A percentile compares a stretch with the other conserved stretches of the same genome.
These are phyloP conservation scores for Trichoderma parareesei DNA, from an alignment of 495 filamentous ascomycete species.

Conservation along the genomic window DNA sequence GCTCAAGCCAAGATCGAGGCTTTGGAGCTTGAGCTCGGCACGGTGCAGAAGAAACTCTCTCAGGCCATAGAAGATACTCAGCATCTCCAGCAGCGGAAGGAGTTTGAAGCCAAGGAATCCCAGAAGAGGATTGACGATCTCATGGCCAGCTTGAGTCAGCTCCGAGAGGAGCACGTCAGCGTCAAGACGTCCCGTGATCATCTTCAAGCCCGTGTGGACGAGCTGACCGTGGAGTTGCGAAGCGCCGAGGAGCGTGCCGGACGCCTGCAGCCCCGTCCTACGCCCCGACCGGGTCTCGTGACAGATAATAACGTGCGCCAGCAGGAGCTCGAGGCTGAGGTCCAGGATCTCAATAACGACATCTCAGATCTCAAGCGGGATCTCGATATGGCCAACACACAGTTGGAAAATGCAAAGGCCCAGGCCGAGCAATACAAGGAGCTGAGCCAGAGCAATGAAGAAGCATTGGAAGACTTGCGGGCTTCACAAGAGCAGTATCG, in stretches of 20 bases:
- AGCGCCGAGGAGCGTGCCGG: conserved; percentile 79
- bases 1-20: conserved; percentile 68
- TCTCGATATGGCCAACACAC: conserved; percentile 63
- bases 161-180: conserved; percentile 74
- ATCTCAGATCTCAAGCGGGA: conserved; percentile 76
- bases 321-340: conserved; percentile 49
- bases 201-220: conserved; percentile 76
- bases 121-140: conserved; percentile 89
- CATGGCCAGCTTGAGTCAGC: conserved; percentile 62
- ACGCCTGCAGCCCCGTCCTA: conserved; percentile 66
- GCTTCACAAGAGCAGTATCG: conserved; percentile 79
- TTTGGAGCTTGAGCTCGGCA: conserved; percentile 67
- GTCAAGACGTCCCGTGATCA: conserved; percentile 81
- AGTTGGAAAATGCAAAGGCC: conserved; percentile 69
- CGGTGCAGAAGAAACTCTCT: conserved; percentile 73
- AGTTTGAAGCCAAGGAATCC: conserved; percentile 77
- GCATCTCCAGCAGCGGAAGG: conserved; percentile 68
- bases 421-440: conserved; percentile 80
- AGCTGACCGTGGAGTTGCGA: conserved; percentile 77
- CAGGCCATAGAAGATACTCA: conserved; percentile 77
- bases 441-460: conserved; percentile 84
- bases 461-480: conserved; percentile 70
- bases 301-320: conserved; percentile 24
- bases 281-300: conserved; percentile 41
- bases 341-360: conserved; percentile 77